Evolutionary conservation across 2,329 filamentous ascomycete species (phyloP).

Genomic region (Botrytis fragariae): DNA sequence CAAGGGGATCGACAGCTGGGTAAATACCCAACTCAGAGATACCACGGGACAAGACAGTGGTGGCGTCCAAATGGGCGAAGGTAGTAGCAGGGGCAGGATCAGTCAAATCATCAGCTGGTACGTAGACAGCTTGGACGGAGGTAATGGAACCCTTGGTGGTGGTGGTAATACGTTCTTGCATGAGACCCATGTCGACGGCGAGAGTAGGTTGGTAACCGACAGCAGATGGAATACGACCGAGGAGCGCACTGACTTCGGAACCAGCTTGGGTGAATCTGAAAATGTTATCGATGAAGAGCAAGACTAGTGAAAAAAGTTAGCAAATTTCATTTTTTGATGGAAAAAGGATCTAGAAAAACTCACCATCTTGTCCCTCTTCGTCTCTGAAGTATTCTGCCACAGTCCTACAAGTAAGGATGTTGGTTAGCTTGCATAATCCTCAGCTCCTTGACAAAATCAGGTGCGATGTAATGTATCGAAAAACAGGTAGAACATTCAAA

Average conservation of each 20-base stretch:
- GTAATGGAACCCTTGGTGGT: constrained; percentile 99
- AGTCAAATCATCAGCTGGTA: constrained; percentile 99
- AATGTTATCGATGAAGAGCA: constrained; percentile 99
- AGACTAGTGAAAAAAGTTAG: constrained; percentile 56
- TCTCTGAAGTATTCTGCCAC: constrained; percentile 80
- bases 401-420: constrained; percentile 42
- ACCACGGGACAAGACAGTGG: constrained; percentile 99
- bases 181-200: constrained; percentile 96
- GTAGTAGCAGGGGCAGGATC: constrained; percentile 99
- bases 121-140: constrained; percentile 99
- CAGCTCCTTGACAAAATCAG: no score
- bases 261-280: constrained; percentile 99
- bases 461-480: no score
- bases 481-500: no score
- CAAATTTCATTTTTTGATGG: neutral
- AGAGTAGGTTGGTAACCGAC: constrained; percentile 99
- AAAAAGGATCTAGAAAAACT: constrained; percentile 35
- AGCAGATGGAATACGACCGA: constrained; percentile 99
- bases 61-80: constrained; percentile 99
- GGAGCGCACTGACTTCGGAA: constrained; percentile 98
- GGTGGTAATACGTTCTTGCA: constrained; percentile 99
- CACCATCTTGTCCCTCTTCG: constrained; percentile 85
- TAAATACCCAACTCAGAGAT: constrained; percentile 99
- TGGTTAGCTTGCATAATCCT: no score
- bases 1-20: constrained; percentile 98